Evolutionary conservation across 2,329 filamentous ascomycete species (phyloP).

Genomic region (Colletotrichum sp.): DNA sequence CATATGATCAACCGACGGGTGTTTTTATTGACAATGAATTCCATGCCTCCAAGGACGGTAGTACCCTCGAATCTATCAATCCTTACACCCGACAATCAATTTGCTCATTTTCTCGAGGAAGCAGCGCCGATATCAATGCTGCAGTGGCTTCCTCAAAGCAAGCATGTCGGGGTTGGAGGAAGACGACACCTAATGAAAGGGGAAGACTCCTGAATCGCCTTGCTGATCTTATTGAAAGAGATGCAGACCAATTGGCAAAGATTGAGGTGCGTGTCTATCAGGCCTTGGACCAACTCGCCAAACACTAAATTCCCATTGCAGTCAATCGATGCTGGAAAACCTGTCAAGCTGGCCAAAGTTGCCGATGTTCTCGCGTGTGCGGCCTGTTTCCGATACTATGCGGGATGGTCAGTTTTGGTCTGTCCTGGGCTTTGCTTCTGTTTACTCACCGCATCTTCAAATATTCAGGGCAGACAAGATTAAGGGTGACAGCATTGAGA

Average conservation of each 20-base stretch:
- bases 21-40: not conserved
- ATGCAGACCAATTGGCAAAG: not conserved
- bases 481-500: not conserved
- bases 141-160: not conserved
- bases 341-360: not conserved
- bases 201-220: not conserved
- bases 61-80: not conserved
- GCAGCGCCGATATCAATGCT: not conserved
- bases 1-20: not conserved
- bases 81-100: not conserved
- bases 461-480: not conserved
- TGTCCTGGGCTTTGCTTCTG: not conserved
- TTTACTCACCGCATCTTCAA: not conserved
- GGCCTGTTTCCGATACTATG: not conserved
- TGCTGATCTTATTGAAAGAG: not conserved
- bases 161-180: not conserved
- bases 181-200: not conserved
- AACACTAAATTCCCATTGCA: not conserved
- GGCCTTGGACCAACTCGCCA: not conserved
- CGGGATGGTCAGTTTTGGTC: not conserved
- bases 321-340: not conserved
- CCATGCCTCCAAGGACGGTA: not conserved
- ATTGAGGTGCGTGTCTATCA: not conserved
- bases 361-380: not conserved
- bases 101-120: not conserved